Base-by-base conservation (phyloP, 148 eudicot genomes). In the Diospyros kaki region DNA sequence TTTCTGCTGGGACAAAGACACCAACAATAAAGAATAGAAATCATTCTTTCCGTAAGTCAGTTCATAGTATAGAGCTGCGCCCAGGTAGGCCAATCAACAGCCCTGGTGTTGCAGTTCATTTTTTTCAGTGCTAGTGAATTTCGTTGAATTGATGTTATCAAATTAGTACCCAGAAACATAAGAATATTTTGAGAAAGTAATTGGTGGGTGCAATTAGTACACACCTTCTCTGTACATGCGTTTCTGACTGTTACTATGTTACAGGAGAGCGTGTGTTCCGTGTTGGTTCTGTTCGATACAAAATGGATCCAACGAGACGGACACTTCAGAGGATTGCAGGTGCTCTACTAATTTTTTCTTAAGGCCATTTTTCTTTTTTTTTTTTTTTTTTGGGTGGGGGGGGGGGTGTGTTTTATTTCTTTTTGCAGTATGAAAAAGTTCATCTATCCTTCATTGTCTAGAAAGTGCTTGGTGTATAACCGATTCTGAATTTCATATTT, bases 251-350 rank as follows among this genome's bases (percentile, higher is more conserved):
- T 69, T 7, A 54, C 78, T 66, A 59, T 68, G 48, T 59, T 46
- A 77, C 96, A 94, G 98, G 96, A 54, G 89, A 89, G 75, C 86
- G 97, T 69, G 84, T 94, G 86, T 90, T 85, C 80, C 92, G 93
- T 73, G 85, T 90, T 83, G 92, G 97, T 70, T 73, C 82, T n/a
- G 85, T 77, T 66, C 84, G 93, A 70, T 92, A 92, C 76, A 89
- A 84, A 84, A 94, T 94, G 97, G 97, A 92, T 74, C 76, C 90
- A 60, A 85, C 95, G 46, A 80, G 93, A 79, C 84, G 89, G 77
- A 87, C 93, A 51, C 90, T 94, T 74, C 93, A 86, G 60, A 84
- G 95, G 68, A 87, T 92, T 77, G 66, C 92, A 89, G 93, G 93
- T 90, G 77, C 80, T 56, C 58, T 53, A 41, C 64, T 74, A 1